These are phyloP conservation scores for Aspergillus aculeatinus DNA, from an alignment of 2,329 filamentous ascomycete species.

Conservation along the genomic window DNA sequence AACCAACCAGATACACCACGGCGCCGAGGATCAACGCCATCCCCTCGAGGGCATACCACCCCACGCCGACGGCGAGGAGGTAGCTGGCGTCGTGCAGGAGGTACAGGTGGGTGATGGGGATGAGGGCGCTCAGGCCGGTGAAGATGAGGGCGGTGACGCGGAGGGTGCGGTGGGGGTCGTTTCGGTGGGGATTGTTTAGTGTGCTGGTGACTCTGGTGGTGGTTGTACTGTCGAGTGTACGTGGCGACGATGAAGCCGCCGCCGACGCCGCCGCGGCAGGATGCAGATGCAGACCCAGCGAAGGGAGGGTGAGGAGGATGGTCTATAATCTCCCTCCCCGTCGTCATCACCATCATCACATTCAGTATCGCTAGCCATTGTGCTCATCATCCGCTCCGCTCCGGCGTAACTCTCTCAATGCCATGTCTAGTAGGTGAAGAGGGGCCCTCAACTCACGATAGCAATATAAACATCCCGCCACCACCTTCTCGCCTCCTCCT, in stretches of 20 bases:
- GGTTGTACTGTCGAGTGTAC: no score
- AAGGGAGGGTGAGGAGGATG: neutral
- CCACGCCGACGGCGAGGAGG: slow-evolving; percentile 28
- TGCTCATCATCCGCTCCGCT: no score
- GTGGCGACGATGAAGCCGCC: no score
- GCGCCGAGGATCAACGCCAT: slow-evolving; percentile 27
- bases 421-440: neutral
- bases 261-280: neutral
- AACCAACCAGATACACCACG: slow-evolving; percentile 27
- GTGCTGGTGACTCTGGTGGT: no score
- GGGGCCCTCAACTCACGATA: neutral
- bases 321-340: neutral
- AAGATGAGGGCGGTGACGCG: slow-evolving; percentile 22
- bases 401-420: no score
- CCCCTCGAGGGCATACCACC: slow-evolving; percentile 36
- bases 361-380: no score
- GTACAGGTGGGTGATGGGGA: slow-evolving; percentile 33
- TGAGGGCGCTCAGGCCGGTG: slow-evolving; percentile 35
- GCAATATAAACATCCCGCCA: neutral
- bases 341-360: no score
- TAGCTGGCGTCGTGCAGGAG: slow-evolving; percentile 26
- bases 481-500: neutral
- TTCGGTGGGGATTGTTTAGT: no score
- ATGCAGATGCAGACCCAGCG: neutral
- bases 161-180: neutral